These are phyloP conservation scores for Aquilaria yunnanensis DNA, from an alignment of 345 rosid genomes.

Conservation along the genomic window DNA sequence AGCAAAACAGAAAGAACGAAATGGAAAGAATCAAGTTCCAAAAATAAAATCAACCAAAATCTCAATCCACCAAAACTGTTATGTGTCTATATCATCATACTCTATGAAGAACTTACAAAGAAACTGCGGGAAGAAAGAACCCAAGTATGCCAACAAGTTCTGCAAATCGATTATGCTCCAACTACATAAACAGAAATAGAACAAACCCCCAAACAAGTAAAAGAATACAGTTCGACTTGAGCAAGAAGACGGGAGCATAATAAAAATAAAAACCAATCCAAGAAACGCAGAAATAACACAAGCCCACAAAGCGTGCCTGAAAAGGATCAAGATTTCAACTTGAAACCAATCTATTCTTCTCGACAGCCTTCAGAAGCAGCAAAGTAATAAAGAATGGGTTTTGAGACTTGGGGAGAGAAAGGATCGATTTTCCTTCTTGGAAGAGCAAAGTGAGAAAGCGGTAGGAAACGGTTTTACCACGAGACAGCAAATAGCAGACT, in stretches of 20 bases:
- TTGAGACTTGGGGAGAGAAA: slow-evolving; percentile 8
- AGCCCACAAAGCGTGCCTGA: slow-evolving; percentile 23
- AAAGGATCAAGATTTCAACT: slow-evolving; percentile 10
- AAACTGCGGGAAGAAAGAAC: neutral
- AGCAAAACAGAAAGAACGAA: slow-evolving; percentile 7
- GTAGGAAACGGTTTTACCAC: slow-evolving; percentile 21
- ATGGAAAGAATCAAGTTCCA: slow-evolving; percentile 11
- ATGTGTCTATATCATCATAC: no score
- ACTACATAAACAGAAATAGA: neutral
- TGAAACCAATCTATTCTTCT: neutral
- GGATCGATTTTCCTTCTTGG: slow-evolving; percentile 44
- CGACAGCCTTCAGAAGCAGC: neutral
- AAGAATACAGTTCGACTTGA: neutral
- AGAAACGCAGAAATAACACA: slow-evolving; percentile 13
- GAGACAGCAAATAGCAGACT: slow-evolving; percentile 21
- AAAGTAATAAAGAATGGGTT: slow-evolving; percentile 1
- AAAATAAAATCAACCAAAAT: slow-evolving; percentile 1
- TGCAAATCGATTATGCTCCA: neutral
- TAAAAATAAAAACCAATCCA: slow-evolving; percentile 10
- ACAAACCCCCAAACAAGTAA: slow-evolving; percentile 2
- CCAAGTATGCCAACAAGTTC: neutral
- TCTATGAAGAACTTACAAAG: no score
- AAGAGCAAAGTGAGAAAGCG: slow-evolving; percentile 44
- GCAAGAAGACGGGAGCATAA: neutral
- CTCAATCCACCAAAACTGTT: neutral